Evolutionary conservation across 2,329 filamentous ascomycete genomes (phyloP), one percentile per base, ranked within the genome.

Genomic region (Colletotrichum lini): DNA sequence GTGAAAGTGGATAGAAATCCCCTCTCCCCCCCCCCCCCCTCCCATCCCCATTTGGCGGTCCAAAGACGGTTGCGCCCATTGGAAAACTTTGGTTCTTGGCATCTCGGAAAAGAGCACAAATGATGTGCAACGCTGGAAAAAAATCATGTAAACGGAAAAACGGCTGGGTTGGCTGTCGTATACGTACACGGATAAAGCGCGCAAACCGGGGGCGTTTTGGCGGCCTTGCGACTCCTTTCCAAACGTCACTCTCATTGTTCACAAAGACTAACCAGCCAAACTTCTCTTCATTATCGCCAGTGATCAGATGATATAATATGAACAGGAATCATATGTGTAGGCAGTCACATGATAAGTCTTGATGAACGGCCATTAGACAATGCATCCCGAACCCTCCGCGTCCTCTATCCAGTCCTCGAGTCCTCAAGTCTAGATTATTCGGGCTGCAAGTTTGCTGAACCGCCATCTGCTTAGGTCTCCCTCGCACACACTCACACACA

Each of bases 301-400:
- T 66, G 30, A 42, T 62, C 67, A 35, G n/a, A 50, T 21, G 30
- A 61, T 44, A 49, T 65, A 52, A n/a, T 47, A 44, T 4, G 23
- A 42, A 23, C 52, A 53, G 45, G 42, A 40, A 45, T 18, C 58
- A 71, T 68, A 16, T 68, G 42, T 50, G 40, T 47, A 62, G 62
- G 64, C 44, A 13, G 58, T 53, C 65, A 58, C 26, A 38, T 71
- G 38, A 45, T 16, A 56, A 47, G 52, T 47, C 23, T 38, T 16
- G 45, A 44, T 15, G n/a, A 35, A 30, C 38, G n/a, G 18, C 42
- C 49, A n/a, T n/a, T 56, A 38, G 52, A 50, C 23, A 6, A 7
- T 23, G 35, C 6, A 40, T 13, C 63, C 44, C 64, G 50, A 26
- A 23, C 35, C 38, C 18, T 42, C 35, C 45, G 50, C 42, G 50